Evolutionary conservation across 106 monocot species (phyloP).

Genomic region (Dioscorea alata): DNA sequence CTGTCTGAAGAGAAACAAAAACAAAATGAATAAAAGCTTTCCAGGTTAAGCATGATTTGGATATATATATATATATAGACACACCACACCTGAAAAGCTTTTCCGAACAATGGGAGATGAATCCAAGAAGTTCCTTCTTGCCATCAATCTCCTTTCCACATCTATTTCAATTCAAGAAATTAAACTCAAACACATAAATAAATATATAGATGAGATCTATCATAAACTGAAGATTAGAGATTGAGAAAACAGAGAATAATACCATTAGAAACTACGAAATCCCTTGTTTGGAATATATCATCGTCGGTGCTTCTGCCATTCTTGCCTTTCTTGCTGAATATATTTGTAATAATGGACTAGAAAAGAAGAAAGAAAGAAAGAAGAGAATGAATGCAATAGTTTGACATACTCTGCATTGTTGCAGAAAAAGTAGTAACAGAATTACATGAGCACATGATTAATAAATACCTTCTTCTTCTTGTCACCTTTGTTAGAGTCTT

Average conservation of each 20-base stretch:
- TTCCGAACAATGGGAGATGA: slow-evolving; percentile 44
- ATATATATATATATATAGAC: no score
- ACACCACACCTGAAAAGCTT: slow-evolving; percentile 59
- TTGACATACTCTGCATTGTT: neutral
- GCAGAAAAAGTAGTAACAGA: neutral
- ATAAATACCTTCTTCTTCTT: slow-evolving; percentile 57
- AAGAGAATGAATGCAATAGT: neutral
- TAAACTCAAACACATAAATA: neutral
- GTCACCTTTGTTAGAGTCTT: slow-evolving; percentile 42
- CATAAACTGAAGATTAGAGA: neutral
- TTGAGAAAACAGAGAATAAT: neutral
- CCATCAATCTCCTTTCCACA: slow-evolving; percentile 33
- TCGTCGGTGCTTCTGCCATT: slow-evolving; percentile 31
- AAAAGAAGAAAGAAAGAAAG: neutral
- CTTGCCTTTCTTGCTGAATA: slow-evolving; percentile 55
- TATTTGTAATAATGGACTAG: slow-evolving; percentile 52
- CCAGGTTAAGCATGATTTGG: no score
- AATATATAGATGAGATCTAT: neutral
- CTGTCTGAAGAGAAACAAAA: slow-evolving; percentile 47
- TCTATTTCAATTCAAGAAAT: slow-evolving; percentile 14
- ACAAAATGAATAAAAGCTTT: slow-evolving; percentile 1
- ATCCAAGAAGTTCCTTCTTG: slow-evolving; percentile 37
- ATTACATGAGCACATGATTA: neutral
- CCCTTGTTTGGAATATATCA: slow-evolving; percentile 37
- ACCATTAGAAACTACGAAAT: slow-evolving; percentile 20